Percentiles rank a stretch among this genome's conserved stretches.
Conservation (phyloP, 2,329 filamentous ascomycete species). For the Rhinocladiella similis region DNA sequence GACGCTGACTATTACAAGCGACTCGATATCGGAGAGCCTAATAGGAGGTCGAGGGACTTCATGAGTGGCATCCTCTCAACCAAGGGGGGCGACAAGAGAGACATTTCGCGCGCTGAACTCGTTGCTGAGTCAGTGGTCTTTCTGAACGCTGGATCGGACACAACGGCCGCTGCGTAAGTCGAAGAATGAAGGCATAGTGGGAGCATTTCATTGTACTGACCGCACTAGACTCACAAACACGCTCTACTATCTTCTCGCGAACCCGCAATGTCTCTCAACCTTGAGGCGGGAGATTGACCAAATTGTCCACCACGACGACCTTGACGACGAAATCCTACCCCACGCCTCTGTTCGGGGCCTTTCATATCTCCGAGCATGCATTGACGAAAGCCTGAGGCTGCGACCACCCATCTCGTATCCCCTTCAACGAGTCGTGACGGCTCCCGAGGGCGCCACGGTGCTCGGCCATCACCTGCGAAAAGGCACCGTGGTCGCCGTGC, state of each 20-base stretch:
- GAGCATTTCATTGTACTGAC: too few species aligned
- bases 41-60: background rate
- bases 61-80: background rate
- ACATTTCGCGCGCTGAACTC: background rate
- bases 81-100: background rate
- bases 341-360: background rate
- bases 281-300: background rate
- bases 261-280: background rate
- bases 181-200: too few species aligned
- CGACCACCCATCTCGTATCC: constrained; percentile 2
- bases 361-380: constrained; percentile 1
- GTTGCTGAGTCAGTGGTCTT: background rate
- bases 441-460: background rate
- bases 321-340: background rate
- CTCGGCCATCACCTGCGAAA: background rate
- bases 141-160: background rate
- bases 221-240: too few species aligned
- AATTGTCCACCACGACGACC: background rate
- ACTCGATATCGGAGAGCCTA: too few species aligned
- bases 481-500: background rate
- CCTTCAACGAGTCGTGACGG: background rate
- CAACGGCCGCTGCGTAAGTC: too few species aligned
- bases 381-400: constrained; percentile 16
- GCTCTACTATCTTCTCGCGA: background rate
- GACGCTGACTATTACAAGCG: too few species aligned